phyloP scores from a whole-genome alignment of 352 stramenopile genomes.

The Phytopythium montanum region DNA sequence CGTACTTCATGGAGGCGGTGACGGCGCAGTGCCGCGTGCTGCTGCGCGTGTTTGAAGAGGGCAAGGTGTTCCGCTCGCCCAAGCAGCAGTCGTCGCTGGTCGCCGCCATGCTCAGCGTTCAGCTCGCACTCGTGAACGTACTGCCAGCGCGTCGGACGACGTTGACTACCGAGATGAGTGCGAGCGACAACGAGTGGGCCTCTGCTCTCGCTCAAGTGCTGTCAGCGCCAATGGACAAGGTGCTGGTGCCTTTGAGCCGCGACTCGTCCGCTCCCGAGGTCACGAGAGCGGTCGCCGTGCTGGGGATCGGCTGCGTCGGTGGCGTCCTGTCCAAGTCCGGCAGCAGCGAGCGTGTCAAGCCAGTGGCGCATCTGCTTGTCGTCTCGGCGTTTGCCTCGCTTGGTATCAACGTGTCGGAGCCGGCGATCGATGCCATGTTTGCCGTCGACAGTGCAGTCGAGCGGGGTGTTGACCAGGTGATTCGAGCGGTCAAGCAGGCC shows the following conservation, averaged over 20 bases:
- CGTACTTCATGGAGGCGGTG: background rate
- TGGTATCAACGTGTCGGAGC: background rate
- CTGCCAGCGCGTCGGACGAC: background rate
- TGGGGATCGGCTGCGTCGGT: slow-evolving; percentile 26
- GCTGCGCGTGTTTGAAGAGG: slow-evolving; percentile 30
- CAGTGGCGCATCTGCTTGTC: background rate
- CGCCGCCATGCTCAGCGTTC: slow-evolving; percentile 24
- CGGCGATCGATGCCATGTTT: background rate
- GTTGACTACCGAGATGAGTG: slow-evolving; percentile 8
- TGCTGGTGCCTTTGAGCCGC: slow-evolving; percentile 16
- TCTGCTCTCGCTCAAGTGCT: background rate
- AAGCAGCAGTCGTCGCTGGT: slow-evolving; percentile 15
- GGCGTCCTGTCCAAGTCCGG: slow-evolving; percentile 15
- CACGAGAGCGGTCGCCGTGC: slow-evolving; percentile 14
- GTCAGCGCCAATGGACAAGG: slow-evolving; percentile 7
- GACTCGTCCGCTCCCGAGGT: slow-evolving; percentile 13
- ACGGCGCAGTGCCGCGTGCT: background rate
- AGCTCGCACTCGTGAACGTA: slow-evolving; percentile 30
- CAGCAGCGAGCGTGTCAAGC: background rate
- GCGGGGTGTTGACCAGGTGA: background rate
- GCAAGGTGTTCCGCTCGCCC: slow-evolving; percentile 29
- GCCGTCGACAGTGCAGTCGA: background rate
- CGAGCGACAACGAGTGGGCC: background rate
- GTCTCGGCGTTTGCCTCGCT: background rate
- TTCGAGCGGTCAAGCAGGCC: background rate